Evolutionary conservation across 257 asterid genomes (phyloP).

Genomic region (Pogostemon cablin): DNA sequence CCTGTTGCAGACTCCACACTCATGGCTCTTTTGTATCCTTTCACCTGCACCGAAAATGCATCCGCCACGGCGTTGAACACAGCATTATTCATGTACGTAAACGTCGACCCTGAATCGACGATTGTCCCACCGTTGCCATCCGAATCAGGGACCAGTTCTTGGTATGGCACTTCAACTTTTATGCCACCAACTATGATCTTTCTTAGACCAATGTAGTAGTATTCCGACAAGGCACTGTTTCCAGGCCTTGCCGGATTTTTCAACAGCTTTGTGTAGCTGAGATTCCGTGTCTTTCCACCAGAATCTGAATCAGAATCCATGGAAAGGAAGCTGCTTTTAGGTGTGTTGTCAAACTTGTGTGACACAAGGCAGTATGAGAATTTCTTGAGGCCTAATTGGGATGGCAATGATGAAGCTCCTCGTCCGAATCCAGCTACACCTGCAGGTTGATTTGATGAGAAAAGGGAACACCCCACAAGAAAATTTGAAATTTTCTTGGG

Average conservation of each 20-base stretch:
- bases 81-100: conserved; percentile 53
- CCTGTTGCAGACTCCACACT: conserved; percentile 56
- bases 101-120: conserved; percentile 87
- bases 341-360: conserved; percentile 61
- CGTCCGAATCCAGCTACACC: conserved; percentile 90
- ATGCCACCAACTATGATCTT: conserved; percentile 68
- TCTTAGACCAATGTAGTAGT: conserved; percentile 64
- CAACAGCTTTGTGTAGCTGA: conserved; percentile 58
- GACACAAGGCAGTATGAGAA: conserved; percentile 79
- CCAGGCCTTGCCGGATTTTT: conserved; percentile 44
- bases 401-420: conserved; percentile 68
- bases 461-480: conserved; percentile 77
- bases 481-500: conserved; percentile 46
- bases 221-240: conserved; percentile 43
- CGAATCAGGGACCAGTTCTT: conserved; percentile 47
- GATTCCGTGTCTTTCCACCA: conserved; percentile 34
- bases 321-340: conserved; percentile 45
- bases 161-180: conserved; percentile 50
- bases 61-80: conserved; percentile 43
- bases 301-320: conserved; percentile 57
- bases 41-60: conserved; percentile 57
- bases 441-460: conserved; percentile 70
- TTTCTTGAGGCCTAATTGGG: conserved; percentile 68
- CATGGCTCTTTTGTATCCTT: conserved; percentile 46
- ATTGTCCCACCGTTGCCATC: conserved; percentile 81